phyloP scores from a whole-genome alignment of 2,329 filamentous ascomycete species.

The Rhinocladiella mackenziei region DNA sequence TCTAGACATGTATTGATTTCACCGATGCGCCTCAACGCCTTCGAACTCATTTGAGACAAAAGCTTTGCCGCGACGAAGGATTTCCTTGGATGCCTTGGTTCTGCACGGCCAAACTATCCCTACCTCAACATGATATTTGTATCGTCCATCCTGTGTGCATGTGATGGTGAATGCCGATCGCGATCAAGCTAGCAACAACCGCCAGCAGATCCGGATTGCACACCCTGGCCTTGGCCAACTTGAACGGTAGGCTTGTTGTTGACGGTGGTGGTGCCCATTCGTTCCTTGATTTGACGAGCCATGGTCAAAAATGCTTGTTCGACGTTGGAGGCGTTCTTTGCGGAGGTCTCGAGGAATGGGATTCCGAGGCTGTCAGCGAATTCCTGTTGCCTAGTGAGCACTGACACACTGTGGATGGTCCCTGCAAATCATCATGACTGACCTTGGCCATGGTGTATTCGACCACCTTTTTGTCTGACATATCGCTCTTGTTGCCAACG shows the following conservation, averaged over 20 bases:
- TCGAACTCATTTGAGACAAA: constrained; percentile 10
- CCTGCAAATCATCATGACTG: constrained; percentile 34
- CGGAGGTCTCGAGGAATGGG: constrained; percentile 98
- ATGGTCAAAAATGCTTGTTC: constrained; percentile 99
- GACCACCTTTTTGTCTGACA: constrained; percentile 99
- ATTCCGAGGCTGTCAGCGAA: constrained; percentile 98
- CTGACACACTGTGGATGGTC: not conserved
- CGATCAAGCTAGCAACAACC: constrained; percentile 74
- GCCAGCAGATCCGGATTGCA: constrained; percentile 78
- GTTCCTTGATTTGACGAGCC: constrained; percentile 99
- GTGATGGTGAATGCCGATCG: not conserved
- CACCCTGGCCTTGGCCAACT: constrained; percentile 89
- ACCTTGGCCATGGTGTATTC: constrained; percentile 99
- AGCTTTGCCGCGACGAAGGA: constrained; percentile 1
- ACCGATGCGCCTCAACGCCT: constrained; percentile 23
- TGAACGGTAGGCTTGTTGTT: constrained; percentile 99
- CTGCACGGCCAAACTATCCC: constrained; percentile 5
- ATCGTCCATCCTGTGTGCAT: constrained; percentile 10
- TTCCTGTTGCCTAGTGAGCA: constrained; percentile 57
- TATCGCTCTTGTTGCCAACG: constrained; percentile 99
- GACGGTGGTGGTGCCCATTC: constrained; percentile 92
- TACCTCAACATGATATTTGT: constrained; percentile 10
- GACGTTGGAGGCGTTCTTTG: constrained; percentile 99
- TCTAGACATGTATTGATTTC: constrained; percentile 24
- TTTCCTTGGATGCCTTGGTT: constrained; percentile 6